Conservation (phyloP, 768 basidiomycete species). For the Cyathus striatus region DNA sequence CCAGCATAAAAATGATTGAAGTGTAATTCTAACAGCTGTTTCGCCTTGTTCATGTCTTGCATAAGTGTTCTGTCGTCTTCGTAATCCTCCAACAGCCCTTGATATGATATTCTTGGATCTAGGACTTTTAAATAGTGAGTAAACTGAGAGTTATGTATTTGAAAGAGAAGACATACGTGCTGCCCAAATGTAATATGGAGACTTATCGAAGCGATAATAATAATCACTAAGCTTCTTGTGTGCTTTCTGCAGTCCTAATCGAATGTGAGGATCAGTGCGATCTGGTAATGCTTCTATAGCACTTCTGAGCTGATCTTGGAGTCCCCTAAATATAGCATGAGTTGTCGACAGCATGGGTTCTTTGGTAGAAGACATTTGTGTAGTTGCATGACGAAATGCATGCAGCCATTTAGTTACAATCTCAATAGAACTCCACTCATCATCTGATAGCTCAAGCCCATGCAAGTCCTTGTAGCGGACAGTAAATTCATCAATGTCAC, state of each 20-base stretch:
- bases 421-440: conserved; percentile 22
- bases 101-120: conserved; percentile 19
- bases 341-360: conserved; percentile 21
- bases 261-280: conserved; percentile 7
- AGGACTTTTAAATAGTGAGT: conserved; percentile 13
- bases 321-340: conserved; percentile 20
- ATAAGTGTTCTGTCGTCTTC: no score
- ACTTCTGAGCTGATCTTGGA: conserved; percentile 16
- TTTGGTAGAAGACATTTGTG: conserved; percentile 24
- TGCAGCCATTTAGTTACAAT: conserved; percentile 18
- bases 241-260: conserved; percentile 15
- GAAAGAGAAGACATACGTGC: conserved; percentile 9
- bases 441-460: conserved; percentile 6
- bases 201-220: conserved; percentile 19
- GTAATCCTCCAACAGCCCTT: conserved; percentile 12
- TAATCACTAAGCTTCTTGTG: conserved; percentile 27
- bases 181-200: conserved; percentile 23
- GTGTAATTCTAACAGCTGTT: no score
- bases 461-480: conserved; percentile 11
- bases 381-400: conserved; percentile 21
- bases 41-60: no score
- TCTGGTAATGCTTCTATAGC: conserved; percentile 13
- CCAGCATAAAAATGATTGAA: no score
- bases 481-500: conserved; percentile 11
- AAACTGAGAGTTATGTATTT: not conserved